A percentile compares a stretch with the other conserved stretches of the same genome.
Conservation (phyloP, 331 rosid species). For the Phaseolus coccineus region DNA sequence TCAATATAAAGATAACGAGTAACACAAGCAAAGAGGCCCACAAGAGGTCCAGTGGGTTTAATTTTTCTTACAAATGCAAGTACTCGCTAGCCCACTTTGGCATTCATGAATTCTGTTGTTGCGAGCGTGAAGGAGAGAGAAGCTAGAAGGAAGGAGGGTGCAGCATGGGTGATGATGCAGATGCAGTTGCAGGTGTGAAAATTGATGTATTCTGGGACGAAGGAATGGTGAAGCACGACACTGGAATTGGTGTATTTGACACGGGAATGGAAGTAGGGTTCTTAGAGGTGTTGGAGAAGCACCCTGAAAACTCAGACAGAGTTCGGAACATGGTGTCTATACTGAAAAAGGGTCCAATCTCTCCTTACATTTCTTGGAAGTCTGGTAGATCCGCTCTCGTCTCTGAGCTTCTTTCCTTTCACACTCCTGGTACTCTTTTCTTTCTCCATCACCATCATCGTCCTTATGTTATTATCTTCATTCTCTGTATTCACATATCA, state of each 20-base stretch:
- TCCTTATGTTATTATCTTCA: too few relatives aligned
- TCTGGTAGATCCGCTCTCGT: conserved; percentile 60
- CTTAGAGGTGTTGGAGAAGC: conserved; percentile 82
- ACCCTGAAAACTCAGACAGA: conserved; percentile 90
- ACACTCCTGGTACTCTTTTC: conserved; percentile 59
- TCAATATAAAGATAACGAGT: neutral
- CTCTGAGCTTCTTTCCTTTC: conserved; percentile 68
- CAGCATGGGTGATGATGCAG: conserved; percentile 3
- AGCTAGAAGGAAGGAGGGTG: neutral
- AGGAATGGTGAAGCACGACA: conserved; percentile 76
- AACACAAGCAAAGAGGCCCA: neutral
- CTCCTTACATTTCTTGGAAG: conserved; percentile 72
- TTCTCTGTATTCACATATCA: too few relatives aligned
- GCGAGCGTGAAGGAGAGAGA: neutral
- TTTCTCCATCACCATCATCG: neutral
- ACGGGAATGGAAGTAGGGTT: conserved; percentile 74
- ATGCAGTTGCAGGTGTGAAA: conserved; percentile 14
- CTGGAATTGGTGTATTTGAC: conserved; percentile 78
- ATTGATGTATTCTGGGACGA: conserved; percentile 76
- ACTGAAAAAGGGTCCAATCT: conserved; percentile 78
- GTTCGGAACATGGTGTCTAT: conserved; percentile 82
- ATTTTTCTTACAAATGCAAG: too few relatives aligned
- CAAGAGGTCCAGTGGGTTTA: neutral
- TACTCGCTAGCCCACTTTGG: neutral
- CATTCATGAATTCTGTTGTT: neutral